Evolutionary conservation across 306 rosid species (phyloP), one percentile per base, ranked within the genome.

Genomic region (Vigna nakashimae): DNA sequence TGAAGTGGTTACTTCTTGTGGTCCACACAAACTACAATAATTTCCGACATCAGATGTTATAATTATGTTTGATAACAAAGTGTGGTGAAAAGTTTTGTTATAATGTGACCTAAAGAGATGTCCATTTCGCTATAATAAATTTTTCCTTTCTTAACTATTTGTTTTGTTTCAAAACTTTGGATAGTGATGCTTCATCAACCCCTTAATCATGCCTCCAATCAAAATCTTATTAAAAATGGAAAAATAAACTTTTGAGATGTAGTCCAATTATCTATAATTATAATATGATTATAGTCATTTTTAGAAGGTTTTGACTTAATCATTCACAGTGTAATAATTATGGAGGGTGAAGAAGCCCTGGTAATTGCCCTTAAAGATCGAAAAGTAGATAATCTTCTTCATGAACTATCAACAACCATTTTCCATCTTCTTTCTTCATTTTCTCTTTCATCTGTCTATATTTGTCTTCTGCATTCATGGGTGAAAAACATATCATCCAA

Each of bases 101-200:
- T 38, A 55, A 67, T 49, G 51, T 14, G 51, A 67, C 55, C 60
- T n/a, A 43, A 74, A 79, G 80, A 59, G 53, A 69, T 65, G 48
- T 52, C 52, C 5, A 40, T 43, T 76, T 53, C 38, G 40, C 24
- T 9, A 52, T 69, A 13, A 56, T 22, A 22, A 9, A 0, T 9
- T 22, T 56, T 56, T 79, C 56, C 46, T 79, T 40, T 68, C 74
- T 56, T 64, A 36, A 40, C 38, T 48, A 59, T 49, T 75, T 75
- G 76, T 58, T 74, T 67, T 42, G 14, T 18, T 40, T 57, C 9
- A 30, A 32, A 34, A 14, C 63, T 69, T 63, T 71, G 71, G 90
- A 86, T 75, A 80, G 91, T 26, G 86, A 87, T 82, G 93, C 83
- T 77, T 82, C 78, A 84, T 74, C 91, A 38, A 78, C 84, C 86